Evolutionary conservation across 345 rosid species (phyloP).

Genomic region (Aquilaria sinensis): DNA sequence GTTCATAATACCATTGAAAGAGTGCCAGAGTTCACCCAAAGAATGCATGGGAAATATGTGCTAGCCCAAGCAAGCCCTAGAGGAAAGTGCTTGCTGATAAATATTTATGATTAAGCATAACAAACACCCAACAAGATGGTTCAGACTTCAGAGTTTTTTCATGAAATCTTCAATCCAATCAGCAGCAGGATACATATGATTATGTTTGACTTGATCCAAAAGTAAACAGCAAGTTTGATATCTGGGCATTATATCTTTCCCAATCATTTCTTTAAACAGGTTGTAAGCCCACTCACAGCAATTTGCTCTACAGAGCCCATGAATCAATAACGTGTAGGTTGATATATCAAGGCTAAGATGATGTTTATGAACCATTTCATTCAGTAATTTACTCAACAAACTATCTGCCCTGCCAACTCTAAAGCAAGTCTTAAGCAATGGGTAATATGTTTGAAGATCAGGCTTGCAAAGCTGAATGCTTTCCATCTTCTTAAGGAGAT

Average conservation of each 20-base stretch:
- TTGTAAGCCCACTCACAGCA: constrained; percentile 60
- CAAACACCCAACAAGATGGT: background rate
- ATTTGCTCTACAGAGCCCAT: constrained; percentile 64
- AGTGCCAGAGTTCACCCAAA: too few relatives aligned
- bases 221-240: constrained; percentile 57
- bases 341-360: constrained; percentile 75
- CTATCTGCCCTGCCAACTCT: constrained; percentile 47
- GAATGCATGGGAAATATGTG: too few relatives aligned
- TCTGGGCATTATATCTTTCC: constrained; percentile 56
- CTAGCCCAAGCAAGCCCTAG: too few relatives aligned
- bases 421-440: constrained; percentile 64
- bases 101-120: too few relatives aligned
- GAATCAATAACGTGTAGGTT: constrained; percentile 66
- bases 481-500: constrained; percentile 53
- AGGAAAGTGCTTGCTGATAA: too few relatives aligned
- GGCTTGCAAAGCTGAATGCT: constrained; percentile 41
- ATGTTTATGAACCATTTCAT: constrained; percentile 68
- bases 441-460: constrained; percentile 62
- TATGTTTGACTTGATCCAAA: constrained; percentile 52
- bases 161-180: constrained; percentile 51
- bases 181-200: constrained; percentile 43
- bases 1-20: too few relatives aligned
- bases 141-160: constrained; percentile 46
- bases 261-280: constrained; percentile 70
- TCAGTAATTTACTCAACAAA: constrained; percentile 46